Evolutionary conservation across 805 yeast species (phyloP).

Genomic region (Yarrowia yakushimensis): DNA sequence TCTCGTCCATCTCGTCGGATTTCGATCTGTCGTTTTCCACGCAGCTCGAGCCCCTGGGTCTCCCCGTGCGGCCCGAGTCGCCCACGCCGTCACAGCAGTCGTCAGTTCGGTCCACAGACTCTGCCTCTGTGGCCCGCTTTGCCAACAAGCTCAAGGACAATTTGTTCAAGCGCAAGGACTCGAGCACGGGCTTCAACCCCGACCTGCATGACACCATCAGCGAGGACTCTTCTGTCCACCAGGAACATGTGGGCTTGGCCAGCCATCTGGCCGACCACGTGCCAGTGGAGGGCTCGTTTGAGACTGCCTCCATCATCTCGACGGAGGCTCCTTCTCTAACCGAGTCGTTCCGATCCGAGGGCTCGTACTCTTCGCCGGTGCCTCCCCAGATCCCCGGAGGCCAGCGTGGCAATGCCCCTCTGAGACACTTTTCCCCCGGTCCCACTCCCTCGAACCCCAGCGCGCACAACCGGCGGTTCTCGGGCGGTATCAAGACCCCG

Average conservation of each 20-base stretch:
- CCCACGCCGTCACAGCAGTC: constrained; percentile 24
- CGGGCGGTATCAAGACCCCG: not conserved
- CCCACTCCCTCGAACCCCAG: constrained; percentile 17
- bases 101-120: constrained; percentile 19
- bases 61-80: constrained; percentile 16
- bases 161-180: constrained; percentile 18
- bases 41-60: constrained; percentile 18
- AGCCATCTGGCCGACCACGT: not conserved
- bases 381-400: constrained; percentile 20
- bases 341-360: constrained; percentile 11
- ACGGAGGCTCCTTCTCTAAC: constrained; percentile 12
- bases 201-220: not conserved
- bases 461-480: constrained; percentile 18
- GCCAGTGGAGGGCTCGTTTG: not conserved
- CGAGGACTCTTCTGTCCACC: not conserved
- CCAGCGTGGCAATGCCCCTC: constrained; percentile 3
- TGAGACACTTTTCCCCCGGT: constrained; percentile 24
- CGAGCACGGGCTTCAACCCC: not conserved
- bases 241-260: not conserved
- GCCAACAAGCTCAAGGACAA: constrained; percentile 25
- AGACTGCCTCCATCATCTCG: constrained; percentile 2
- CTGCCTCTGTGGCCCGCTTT: constrained; percentile 8
- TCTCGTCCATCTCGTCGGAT: constrained; percentile 18
- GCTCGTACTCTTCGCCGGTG: constrained; percentile 12
- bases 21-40: constrained; percentile 14